Percentiles rank a stretch among this genome's conserved stretches.
Conservation (phyloP, 805 yeast genomes). For the Saturnispora kantuleensis region DNA sequence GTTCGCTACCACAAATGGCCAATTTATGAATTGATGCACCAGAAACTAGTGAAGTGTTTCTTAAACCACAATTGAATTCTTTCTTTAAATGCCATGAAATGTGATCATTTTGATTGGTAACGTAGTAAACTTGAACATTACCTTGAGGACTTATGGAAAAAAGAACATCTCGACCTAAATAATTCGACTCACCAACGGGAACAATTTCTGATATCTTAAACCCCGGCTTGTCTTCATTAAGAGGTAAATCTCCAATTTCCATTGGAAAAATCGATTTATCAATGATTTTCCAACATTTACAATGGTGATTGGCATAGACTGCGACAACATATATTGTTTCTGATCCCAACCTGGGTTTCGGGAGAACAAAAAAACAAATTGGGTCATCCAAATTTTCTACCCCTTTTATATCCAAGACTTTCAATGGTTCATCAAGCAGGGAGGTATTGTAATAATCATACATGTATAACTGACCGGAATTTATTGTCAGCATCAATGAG, state of each 20-base stretch:
- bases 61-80: constrained; percentile 46
- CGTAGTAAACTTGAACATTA: constrained; percentile 35
- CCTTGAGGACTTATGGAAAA: constrained; percentile 51
- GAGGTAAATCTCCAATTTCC: constrained; percentile 27
- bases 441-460: constrained; percentile 46
- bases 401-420: background rate
- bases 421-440: background rate
- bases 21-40: constrained; percentile 72
- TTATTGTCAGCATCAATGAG: constrained; percentile 38
- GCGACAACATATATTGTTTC: constrained; percentile 38
- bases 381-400: constrained; percentile 12
- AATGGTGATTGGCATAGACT: constrained; percentile 31
- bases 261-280: constrained; percentile 18
- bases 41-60: constrained; percentile 42
- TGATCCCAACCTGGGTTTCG: constrained; percentile 20
- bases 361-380: constrained; percentile 27
- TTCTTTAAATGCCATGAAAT: constrained; percentile 46
- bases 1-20: constrained; percentile 53
- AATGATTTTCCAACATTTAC: constrained; percentile 34
- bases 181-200: constrained; percentile 43
- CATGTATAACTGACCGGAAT: constrained; percentile 37
- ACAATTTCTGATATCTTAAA: constrained; percentile 42
- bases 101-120: constrained; percentile 19
- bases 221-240: constrained; percentile 21
- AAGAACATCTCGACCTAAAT: constrained; percentile 35